Conservation (phyloP, 371 early-diverging fungal species). For the Blastocladiella emersonii region DNA sequence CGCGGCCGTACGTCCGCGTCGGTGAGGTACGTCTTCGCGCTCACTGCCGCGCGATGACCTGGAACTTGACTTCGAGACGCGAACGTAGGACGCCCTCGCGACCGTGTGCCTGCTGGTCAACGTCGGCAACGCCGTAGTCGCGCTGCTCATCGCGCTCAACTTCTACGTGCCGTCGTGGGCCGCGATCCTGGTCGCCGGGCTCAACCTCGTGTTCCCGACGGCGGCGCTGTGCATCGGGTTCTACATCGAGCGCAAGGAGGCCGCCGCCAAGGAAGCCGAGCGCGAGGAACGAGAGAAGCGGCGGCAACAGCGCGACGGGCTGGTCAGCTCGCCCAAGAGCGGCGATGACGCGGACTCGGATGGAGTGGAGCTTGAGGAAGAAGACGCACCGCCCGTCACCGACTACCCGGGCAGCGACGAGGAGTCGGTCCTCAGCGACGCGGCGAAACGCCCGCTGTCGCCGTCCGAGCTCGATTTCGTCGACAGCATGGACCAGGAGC, state of each 20-base stretch:
- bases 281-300: not conserved
- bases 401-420: not conserved
- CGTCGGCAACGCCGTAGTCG: constrained; percentile 4
- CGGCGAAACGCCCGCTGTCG: not conserved
- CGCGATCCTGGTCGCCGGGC: not conserved
- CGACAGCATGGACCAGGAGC: constrained; percentile 6
- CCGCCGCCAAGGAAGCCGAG: not conserved
- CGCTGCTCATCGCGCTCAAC: constrained; percentile 1
- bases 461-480: not conserved
- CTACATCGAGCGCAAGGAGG: not conserved
- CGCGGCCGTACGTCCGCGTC: constrained; percentile 3
- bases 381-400: no score
- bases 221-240: not conserved
- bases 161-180: not conserved
- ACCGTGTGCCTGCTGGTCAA: constrained; percentile 3
- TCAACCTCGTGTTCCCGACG: constrained; percentile 1
- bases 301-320: no score
- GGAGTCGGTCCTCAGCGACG: not conserved
- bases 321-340: no score
- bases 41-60: no score
- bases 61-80: no score
- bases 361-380: no score
- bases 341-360: no score
- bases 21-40: not conserved
- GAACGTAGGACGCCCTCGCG: constrained; percentile 5